Base-by-base conservation (phyloP, 768 basidiomycete species). In the Tephrocybe sp. region DNA sequence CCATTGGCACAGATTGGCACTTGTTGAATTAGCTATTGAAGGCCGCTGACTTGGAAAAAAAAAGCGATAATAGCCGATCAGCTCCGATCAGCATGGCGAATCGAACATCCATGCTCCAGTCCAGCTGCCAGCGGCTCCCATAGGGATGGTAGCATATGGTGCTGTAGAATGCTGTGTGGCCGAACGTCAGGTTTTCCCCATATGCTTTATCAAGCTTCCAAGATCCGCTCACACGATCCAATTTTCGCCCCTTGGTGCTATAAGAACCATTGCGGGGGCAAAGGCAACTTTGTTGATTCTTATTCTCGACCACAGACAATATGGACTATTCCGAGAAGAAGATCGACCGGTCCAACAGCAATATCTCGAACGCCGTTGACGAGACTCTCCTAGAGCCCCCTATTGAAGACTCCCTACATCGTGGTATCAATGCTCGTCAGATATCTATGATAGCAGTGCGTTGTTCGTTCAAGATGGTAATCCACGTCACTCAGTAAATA, bases 361-460 rank as follows among this genome's bases (percentile, higher is more conserved):
- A 53, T 37, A 45, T 54, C 43, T 63, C 66, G 22, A 57, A 56
- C 42, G 52, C 39, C 6, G 57, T 61, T 38, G 60, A 64, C 46
- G 57, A 67, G 16, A 64, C 64, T 11, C 60, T 67, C 37, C 52
- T 65, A 16, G 72, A 74, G 29, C 71, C 73, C 15, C 53, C 63
- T 8, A 47, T 58, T 34, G 64, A 65, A 41, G 57, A 71, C 31
- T 72, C 64, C 31, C 62, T 81, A 31, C 77, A 77, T 51, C 71
- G 76, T 34, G 77, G 73, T 23, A 69, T 78, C 41, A 73, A 80
- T 54, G 76, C 77, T 12, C 68, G 76, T 21, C 76, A 79, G 52
- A 75, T 77, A 42, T 79, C 76, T 21, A 77, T 80, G 76, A 81
- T 83, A 52, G 78, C 78, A 45, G 72, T 75, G 54, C 39, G 66